Evolutionary conservation across 225 moss, liverwort and hornwort species (phyloP).

Genomic region (Sphagnum tenellum): DNA sequence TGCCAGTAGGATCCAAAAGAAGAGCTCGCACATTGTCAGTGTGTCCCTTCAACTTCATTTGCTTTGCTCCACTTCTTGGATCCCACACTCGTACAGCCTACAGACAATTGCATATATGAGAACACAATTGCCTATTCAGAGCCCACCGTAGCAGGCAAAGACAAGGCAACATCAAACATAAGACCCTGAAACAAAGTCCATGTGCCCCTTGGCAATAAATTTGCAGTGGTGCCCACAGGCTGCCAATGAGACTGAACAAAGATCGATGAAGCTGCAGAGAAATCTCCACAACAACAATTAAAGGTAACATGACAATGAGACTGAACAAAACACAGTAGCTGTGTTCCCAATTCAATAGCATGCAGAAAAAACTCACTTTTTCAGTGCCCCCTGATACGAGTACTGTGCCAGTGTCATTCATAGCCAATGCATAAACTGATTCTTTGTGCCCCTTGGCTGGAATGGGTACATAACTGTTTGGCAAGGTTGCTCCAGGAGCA

Average conservation of each 20-base stretch:
- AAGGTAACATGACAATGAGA: too few relatives aligned
- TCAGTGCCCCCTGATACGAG: slow-evolving; percentile 93
- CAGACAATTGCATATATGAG: background rate
- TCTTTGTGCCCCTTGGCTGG: slow-evolving; percentile 90
- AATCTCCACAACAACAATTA: too few relatives aligned
- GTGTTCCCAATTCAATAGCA: background rate
- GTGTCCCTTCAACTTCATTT: slow-evolving; percentile 91
- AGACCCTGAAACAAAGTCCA: too few relatives aligned
- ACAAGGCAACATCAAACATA: too few relatives aligned
- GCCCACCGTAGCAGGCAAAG: too few relatives aligned
- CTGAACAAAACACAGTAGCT: background rate
- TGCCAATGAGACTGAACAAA: background rate
- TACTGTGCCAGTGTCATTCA: slow-evolving; percentile 81
- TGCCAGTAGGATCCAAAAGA: slow-evolving; percentile 69
- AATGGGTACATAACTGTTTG: slow-evolving; percentile 68
- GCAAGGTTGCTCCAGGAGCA: slow-evolving; percentile 29
- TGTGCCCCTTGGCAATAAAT: too few relatives aligned
- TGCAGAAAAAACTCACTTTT: slow-evolving; percentile 43
- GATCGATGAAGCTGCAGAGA: too few relatives aligned
- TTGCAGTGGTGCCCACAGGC: too few relatives aligned
- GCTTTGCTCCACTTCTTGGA: slow-evolving; percentile 79
- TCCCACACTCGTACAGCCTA: slow-evolving; percentile 93
- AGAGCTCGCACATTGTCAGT: slow-evolving; percentile 87
- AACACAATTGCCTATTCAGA: too few relatives aligned
- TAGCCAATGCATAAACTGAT: slow-evolving; percentile 83